Evolutionary conservation across 208 protist species (phyloP).

Genomic region (Plasmodiophora brassicae): DNA sequence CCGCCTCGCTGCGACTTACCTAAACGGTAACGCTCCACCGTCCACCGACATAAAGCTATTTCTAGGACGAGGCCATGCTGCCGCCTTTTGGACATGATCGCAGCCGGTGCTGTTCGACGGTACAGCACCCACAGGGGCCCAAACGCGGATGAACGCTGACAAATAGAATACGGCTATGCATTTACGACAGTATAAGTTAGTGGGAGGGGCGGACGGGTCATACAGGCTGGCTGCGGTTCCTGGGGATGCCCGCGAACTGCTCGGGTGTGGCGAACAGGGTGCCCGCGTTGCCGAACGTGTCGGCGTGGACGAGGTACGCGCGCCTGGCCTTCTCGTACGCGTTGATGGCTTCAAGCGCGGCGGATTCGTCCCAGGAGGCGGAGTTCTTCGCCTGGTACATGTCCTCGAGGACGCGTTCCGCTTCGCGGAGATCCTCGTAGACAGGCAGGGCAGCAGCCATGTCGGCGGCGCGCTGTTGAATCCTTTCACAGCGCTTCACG

Average conservation of each 20-base stretch:
- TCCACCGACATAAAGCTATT: too few relatives aligned
- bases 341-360: not conserved
- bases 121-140: too few relatives aligned
- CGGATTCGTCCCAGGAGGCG: not conserved
- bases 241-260: not conserved
- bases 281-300: not conserved
- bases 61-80: too few relatives aligned
- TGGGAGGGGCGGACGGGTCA: too few relatives aligned
- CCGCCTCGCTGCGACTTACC: too few relatives aligned
- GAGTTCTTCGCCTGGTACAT: slow-evolving; percentile 19
- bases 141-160: too few relatives aligned
- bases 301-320: not conserved
- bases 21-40: too few relatives aligned
- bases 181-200: too few relatives aligned
- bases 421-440: not conserved
- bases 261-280: not conserved
- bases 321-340: not conserved
- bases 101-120: too few relatives aligned
- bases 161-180: too few relatives aligned
- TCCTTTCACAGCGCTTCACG: not conserved
- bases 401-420: not conserved
- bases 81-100: too few relatives aligned
- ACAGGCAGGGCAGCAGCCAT: not conserved
- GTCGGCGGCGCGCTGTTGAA: not conserved
- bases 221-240: too few relatives aligned